Base-by-base conservation (phyloP, 768 basidiomycete species). In the Russula brevipes region DNA sequence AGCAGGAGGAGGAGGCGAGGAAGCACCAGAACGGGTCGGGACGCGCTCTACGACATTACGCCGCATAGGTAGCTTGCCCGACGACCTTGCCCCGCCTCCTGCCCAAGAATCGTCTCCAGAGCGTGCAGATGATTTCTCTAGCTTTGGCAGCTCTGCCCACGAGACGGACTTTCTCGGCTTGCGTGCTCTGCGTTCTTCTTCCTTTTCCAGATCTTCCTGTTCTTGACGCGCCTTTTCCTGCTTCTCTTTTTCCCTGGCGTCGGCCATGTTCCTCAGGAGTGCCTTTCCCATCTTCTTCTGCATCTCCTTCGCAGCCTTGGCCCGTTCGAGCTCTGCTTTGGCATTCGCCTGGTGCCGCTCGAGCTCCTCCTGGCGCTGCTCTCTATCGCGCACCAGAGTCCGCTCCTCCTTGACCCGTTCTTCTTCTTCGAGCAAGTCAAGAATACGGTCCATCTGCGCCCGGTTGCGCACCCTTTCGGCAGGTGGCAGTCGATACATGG, bases 221-320 rank as follows among this genome's bases (percentile, higher is more conserved):
- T 70, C 71, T 54, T 72, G 68, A 17, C 60, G 72, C n/a, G 61
- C 69, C 59, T 71, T 67, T 41, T 71, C 76, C 55, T 74, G 73
- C 35, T 77, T 75, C 41, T 75, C 79, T 42, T 74, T 69, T 59
- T 77, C 76, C 56, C 73, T 76, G 17, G 76, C 72, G 50, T 79
- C 73, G 6, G 77, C 73, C 59, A 81, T 70, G 60, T 79, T 79
- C 51, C 73, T 72, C 45, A 91, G 61, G 44, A 91, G 76, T 0
- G 87, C 84, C 67, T 80, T 84, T 2, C 88, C 89, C 87, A 92
- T 89, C 75, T 84, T 88, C 77, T 84, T 87, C 72, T 89, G 88
- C 71, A 89, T 74, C 61, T 86, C 78, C 45, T 72, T 75, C 19
- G 75, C 70, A 19, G 73, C 70, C 60, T 74, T 78, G 33, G 79